Evolutionary conservation across 2,329 filamentous ascomycete species (phyloP).

Genomic region (Aspergillus sp.): DNA sequence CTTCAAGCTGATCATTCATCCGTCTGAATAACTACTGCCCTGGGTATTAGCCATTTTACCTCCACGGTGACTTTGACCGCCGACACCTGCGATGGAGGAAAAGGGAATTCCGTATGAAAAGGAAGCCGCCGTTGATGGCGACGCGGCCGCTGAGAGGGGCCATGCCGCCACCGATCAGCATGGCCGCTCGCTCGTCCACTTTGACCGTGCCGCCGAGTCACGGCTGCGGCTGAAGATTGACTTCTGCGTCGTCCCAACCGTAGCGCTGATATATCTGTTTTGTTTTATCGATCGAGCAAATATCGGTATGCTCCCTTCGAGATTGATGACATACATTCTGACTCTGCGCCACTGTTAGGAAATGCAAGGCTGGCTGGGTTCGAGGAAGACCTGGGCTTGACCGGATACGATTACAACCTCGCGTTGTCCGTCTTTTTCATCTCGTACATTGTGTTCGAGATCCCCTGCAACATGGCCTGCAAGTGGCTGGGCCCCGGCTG

Average conservation of each 20-base stretch:
- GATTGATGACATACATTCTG: neutral
- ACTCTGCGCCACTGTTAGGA: constrained; percentile 33
- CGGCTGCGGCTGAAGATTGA: constrained; percentile 57
- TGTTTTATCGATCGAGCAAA: constrained; percentile 69
- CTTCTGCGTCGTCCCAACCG: constrained; percentile 55
- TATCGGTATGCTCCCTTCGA: constrained; percentile 42
- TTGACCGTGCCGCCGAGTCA: constrained; percentile 50
- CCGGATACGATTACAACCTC: constrained; percentile 58
- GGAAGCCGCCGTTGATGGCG: neutral
- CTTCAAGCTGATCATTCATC: too few relatives aligned
- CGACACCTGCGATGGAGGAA: neutral
- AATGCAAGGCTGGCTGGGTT: constrained; percentile 60
- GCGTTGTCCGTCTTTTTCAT: constrained; percentile 62
- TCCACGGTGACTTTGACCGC: too few relatives aligned
- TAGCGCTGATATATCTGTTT: constrained; percentile 59
- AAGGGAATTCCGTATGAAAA: neutral
- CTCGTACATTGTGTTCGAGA: constrained; percentile 63
- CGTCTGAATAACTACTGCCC: too few relatives aligned
- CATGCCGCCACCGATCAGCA: constrained; percentile 44
- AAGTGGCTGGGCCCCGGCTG: constrained; percentile 64
- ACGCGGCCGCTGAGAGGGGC: constrained; percentile 14
- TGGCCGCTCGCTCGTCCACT: constrained; percentile 42
- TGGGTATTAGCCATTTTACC: too few relatives aligned
- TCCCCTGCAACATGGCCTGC: constrained; percentile 59
- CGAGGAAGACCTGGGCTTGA: constrained; percentile 51